These are phyloP conservation scores for Stephanodiscus minutulus DNA, from an alignment of 108 stramenopile genomes.

Conservation along the genomic window DNA sequence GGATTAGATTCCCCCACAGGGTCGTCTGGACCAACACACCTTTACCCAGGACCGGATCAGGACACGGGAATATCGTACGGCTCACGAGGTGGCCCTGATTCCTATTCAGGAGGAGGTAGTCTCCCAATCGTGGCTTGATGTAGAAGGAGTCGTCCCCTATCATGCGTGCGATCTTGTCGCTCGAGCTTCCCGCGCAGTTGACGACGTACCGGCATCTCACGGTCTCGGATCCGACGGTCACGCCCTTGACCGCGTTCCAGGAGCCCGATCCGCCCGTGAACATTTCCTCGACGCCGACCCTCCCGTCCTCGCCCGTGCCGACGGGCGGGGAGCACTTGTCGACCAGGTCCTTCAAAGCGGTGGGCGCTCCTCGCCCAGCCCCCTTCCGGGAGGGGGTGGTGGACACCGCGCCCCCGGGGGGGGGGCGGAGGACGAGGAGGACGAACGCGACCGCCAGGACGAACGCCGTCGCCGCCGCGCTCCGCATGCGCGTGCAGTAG, in stretches of 20 bases:
- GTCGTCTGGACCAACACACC: slow-evolving; percentile 85
- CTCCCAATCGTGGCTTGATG: slow-evolving; percentile 75
- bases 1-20: slow-evolving; percentile 79
- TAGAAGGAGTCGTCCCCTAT: slow-evolving; percentile 75
- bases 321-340: slow-evolving; percentile 52
- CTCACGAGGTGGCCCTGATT: slow-evolving; percentile 73
- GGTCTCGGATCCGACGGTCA: slow-evolving; percentile 56
- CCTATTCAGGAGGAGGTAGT: slow-evolving; percentile 72
- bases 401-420: no score
- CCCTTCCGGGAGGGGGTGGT: no score
- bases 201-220: slow-evolving; percentile 61
- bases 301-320: slow-evolving; percentile 50
- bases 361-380: no score
- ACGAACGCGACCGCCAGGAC: slow-evolving; percentile 33
- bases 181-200: slow-evolving; percentile 71
- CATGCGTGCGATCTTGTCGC: slow-evolving; percentile 72
- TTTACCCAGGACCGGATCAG: slow-evolving; percentile 80
- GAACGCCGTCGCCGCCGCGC: slow-evolving; percentile 28
- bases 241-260: slow-evolving; percentile 54
- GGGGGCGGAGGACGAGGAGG: slow-evolving; percentile 16
- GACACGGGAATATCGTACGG: slow-evolving; percentile 78
- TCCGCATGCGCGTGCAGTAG: slow-evolving; percentile 20
- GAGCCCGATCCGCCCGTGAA: slow-evolving; percentile 70
- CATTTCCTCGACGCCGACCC: slow-evolving; percentile 69
- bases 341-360: slow-evolving; percentile 48